Base-by-base conservation (phyloP, 441 rosid genomes). In the Pelargonium fulgidum region DNA sequence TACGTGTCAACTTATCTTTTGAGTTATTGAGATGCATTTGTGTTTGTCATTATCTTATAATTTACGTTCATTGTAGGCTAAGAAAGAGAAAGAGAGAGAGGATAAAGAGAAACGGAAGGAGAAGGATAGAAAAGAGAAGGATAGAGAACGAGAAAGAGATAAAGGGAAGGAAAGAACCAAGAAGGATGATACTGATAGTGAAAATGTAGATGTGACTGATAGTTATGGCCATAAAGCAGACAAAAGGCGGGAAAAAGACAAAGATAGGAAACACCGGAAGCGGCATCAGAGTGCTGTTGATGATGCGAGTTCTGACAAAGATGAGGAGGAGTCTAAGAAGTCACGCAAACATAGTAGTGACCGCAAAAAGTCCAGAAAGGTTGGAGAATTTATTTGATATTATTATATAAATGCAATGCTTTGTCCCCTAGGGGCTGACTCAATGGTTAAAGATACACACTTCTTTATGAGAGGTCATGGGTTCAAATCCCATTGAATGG, bases 281-380 rank as follows among this genome's bases (percentile, higher is more conserved):
- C 85, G 90, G 29, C 97, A 91, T 82, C 91, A 85, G 33, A 89
- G 82, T 71, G 86, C 84, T 36, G 77, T 65, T 70, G 97, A 94
- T 56, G 97, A 92, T 68, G 84, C 76, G 47, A 84, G 87, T 78
- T 92, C 97, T 58, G 99, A 90, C 70, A 88, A 77, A 79, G 98
- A 92, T 72, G 98, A 94, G 64, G 95, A 89, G 76, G 97, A 87
- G 48, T 76, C 89, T 11, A 90, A 80, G 76, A 90, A 85, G 77
- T 89, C 94, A 4, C 95, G 90, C 48, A 90, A 85, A 75, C 97
- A 91, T 73, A 84, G 92, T 19, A 82, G 84, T 68, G 98, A 94
- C 69, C 88, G 94, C 24, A 94, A 90, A 81, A 94, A 86, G 81
- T 86, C 98, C 70, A 87, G 90, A 85, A 94, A 90, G 97, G 99